Conservation (phyloP, 192 early-diverging fungal genomes). For the Martensiomyces pterosporus region DNA sequence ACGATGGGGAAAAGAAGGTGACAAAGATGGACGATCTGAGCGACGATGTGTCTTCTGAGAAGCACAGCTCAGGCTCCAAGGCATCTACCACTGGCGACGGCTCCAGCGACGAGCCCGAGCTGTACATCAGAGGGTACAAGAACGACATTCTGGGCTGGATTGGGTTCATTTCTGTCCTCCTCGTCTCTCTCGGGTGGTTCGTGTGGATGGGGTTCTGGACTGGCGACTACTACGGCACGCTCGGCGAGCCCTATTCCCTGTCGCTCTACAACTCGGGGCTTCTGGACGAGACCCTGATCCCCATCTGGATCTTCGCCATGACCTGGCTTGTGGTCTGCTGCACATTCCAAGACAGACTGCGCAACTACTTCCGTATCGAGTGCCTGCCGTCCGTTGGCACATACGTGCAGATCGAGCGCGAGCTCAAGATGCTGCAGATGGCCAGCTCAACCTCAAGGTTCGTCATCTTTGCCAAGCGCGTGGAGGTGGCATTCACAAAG, state of each 20-base stretch:
- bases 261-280: slow-evolving; percentile 52
- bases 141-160: slow-evolving; percentile 44
- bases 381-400: slow-evolving; percentile 41
- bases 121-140: slow-evolving; percentile 33
- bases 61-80: neutral
- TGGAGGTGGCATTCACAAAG: slow-evolving; percentile 26
- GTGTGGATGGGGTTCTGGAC: slow-evolving; percentile 38
- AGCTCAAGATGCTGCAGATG: slow-evolving; percentile 43
- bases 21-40: neutral
- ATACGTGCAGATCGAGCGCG: slow-evolving; percentile 53
- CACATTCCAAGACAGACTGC: slow-evolving; percentile 33
- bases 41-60: neutral
- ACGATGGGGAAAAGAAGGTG: slow-evolving; percentile 20
- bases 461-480: slow-evolving; percentile 23
- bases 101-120: neutral
- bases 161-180: slow-evolving; percentile 27
- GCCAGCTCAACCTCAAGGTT: slow-evolving; percentile 35
- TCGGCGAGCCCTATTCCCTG: slow-evolving; percentile 55
- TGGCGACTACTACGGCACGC: slow-evolving; percentile 54
- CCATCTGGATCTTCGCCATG: slow-evolving; percentile 51
- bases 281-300: slow-evolving; percentile 41
- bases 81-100: slow-evolving; percentile 1
- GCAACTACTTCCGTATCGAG: slow-evolving; percentile 55
- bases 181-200: slow-evolving; percentile 38
- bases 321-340: slow-evolving; percentile 42